A percentile compares a stretch with the other conserved stretches of the same genome.
Conservation (phyloP, 139 green algal genomes). For the Nannochloris sp. region DNA sequence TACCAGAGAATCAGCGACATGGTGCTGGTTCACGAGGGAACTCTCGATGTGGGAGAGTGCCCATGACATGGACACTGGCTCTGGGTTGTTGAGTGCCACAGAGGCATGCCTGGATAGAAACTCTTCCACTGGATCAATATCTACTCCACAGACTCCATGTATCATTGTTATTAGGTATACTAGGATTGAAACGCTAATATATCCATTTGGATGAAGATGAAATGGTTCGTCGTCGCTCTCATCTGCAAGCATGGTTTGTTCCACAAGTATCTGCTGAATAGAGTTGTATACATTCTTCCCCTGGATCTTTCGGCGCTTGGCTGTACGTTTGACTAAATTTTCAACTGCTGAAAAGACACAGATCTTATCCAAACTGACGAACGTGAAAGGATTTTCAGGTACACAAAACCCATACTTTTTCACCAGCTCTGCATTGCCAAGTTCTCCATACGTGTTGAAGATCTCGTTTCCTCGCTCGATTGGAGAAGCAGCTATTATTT, state of each 20-base stretch:
- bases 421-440: slow-evolving; percentile 46
- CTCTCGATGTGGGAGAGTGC: no score
- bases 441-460: slow-evolving; percentile 56
- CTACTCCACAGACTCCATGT: not conserved
- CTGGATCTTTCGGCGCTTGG: not conserved
- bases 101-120: not conserved
- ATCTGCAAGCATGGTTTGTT: slow-evolving; percentile 15
- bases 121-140: not conserved
- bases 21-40: no score
- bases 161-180: not conserved
- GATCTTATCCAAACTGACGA: not conserved
- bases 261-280: slow-evolving; percentile 6
- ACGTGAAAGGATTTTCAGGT: slow-evolving; percentile 40
- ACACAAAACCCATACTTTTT: slow-evolving; percentile 59
- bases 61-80: no score
- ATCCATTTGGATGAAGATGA: slow-evolving; percentile 32
- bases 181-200: slow-evolving; percentile 9
- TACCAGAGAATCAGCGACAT: no score
- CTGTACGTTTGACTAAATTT: not conserved
- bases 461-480: slow-evolving; percentile 41
- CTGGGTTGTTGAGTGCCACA: no score
- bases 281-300: not conserved
- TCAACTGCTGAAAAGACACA: not conserved
- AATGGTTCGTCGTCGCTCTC: slow-evolving; percentile 36
- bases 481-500: slow-evolving; percentile 52